Base-by-base conservation (phyloP, 352 stramenopile species). In the Thalassiosira allenii region DNA sequence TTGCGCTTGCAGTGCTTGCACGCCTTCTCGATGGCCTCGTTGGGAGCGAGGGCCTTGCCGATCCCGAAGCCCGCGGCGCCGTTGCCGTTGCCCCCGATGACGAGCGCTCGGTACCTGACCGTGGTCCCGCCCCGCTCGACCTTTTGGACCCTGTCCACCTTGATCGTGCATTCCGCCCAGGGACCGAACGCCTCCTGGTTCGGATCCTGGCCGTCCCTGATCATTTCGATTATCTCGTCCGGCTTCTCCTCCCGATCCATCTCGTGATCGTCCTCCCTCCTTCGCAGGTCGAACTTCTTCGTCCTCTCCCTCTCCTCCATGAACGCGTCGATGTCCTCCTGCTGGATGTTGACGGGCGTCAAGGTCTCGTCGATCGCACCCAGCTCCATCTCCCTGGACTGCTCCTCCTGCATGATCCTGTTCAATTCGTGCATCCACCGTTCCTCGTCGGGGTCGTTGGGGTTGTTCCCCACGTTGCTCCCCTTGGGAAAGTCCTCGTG, bases 81-180 rank as follows among this genome's bases (percentile, higher is more conserved):
- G 62, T 96, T 95, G 40, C 94, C 89, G 86, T 98, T 98, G 51
- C 96, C 96, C 29, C 98, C 95, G 44, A 98, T 91, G 12, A 98
- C 90, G 30, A 98, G 91, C 22, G 95, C 94, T 41, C 96, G 95
- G 88, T 97, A 98, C 53, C 94, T 94, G 43, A 97, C 87, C 56
- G 97, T 98, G 68, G 94, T 95, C 65, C 96, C 96, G 81, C 97
- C 95, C 43, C 95, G 93, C 75, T 96, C 97, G 20, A 97, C 88
- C 76, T 95, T 95, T 65, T 91, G 87, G 22, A 91, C 86, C 44
- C 88, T 69, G 75, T 95, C 91, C 20, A 92, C 87, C 30, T 85
- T 86, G 63, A 96, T 83, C 29, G 94, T 87, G 29, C 84, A 90
- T 79, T 94, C 86, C 53, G 84, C 90, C 87, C 87, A 87, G 65